Percentiles rank a stretch among this genome's conserved stretches.
Conservation (phyloP, 805 yeast species). For the Maudiozyma barnettii region DNA sequence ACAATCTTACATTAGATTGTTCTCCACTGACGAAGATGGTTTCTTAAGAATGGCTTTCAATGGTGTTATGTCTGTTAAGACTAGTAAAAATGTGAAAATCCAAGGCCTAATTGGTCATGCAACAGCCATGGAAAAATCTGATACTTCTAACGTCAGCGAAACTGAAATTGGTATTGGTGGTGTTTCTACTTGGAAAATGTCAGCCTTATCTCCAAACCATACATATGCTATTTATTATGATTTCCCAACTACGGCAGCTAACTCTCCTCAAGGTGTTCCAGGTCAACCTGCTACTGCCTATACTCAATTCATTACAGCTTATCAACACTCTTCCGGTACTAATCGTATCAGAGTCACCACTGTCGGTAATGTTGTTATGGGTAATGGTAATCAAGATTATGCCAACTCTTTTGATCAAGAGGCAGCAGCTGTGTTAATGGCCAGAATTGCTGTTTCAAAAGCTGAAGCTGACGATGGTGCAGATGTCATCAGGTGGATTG, state of each 20-base stretch:
- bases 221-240: slow-evolving; percentile 88
- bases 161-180: slow-evolving; percentile 92
- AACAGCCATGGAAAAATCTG: slow-evolving; percentile 52
- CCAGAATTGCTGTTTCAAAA: slow-evolving; percentile 83
- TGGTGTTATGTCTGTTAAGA: slow-evolving; percentile 78
- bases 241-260: slow-evolving; percentile 39
- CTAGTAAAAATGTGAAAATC: slow-evolving; percentile 78
- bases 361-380: slow-evolving; percentile 43
- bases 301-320: slow-evolving; percentile 82
- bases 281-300: slow-evolving; percentile 33
- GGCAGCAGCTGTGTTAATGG: slow-evolving; percentile 91
- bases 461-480: slow-evolving; percentile 79
- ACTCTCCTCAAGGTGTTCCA: slow-evolving; percentile 3
- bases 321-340: slow-evolving; percentile 92
- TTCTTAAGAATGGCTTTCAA: slow-evolving; percentile 83
- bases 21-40: slow-evolving; percentile 80
- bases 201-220: slow-evolving; percentile 77
- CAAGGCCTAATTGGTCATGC: slow-evolving; percentile 94
- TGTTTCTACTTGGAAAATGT: slow-evolving; percentile 78
- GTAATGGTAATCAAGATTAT: slow-evolving; percentile 47
- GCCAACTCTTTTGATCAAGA: slow-evolving; percentile 87
- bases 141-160: slow-evolving; percentile 73
- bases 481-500: slow-evolving; percentile 90
- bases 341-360: slow-evolving; percentile 88
- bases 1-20: slow-evolving; percentile 80